Evolutionary conservation across 1,284 basidiomycete species (phyloP).

Genomic region (Ceratobasidium sp.): DNA sequence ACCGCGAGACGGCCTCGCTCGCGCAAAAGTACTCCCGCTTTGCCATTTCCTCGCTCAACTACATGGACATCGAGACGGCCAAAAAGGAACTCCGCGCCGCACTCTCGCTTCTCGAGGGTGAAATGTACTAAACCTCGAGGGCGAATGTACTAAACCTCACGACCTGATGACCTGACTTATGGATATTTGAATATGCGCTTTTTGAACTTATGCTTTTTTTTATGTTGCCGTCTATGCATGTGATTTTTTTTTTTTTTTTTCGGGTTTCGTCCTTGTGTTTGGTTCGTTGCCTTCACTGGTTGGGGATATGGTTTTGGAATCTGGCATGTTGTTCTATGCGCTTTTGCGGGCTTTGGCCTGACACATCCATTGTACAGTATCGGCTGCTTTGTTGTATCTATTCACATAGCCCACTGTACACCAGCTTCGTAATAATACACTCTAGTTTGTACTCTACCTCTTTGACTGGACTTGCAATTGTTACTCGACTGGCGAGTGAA

Average conservation of each 20-base stretch:
- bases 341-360: neutral
- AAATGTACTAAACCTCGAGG: slow-evolving; percentile 12
- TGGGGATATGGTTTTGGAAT: slow-evolving; percentile 17
- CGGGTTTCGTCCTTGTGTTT: neutral
- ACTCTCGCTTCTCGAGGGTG: slow-evolving; percentile 68
- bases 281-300: slow-evolving; percentile 16
- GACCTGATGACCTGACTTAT: neutral
- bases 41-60: slow-evolving; percentile 90
- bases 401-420: slow-evolving; percentile 20
- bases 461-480: too few species aligned
- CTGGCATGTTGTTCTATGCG: slow-evolving; percentile 23
- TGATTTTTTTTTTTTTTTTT: neutral
- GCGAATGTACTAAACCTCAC: neutral
- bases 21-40: slow-evolving; percentile 86
- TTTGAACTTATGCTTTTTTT: neutral
- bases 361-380: slow-evolving; percentile 28
- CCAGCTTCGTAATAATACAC: slow-evolving; percentile 14
- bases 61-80: slow-evolving; percentile 87
- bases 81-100: slow-evolving; percentile 79
- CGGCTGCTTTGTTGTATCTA: slow-evolving; percentile 31
- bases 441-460: slow-evolving; percentile 8
- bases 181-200: slow-evolving; percentile 1
- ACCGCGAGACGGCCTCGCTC: slow-evolving; percentile 60
- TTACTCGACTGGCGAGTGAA: neutral
- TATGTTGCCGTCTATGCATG: slow-evolving; percentile 1